Evolutionary conservation across 2,329 filamentous ascomycete species (phyloP).

Genomic region (Diatrype stigma): DNA sequence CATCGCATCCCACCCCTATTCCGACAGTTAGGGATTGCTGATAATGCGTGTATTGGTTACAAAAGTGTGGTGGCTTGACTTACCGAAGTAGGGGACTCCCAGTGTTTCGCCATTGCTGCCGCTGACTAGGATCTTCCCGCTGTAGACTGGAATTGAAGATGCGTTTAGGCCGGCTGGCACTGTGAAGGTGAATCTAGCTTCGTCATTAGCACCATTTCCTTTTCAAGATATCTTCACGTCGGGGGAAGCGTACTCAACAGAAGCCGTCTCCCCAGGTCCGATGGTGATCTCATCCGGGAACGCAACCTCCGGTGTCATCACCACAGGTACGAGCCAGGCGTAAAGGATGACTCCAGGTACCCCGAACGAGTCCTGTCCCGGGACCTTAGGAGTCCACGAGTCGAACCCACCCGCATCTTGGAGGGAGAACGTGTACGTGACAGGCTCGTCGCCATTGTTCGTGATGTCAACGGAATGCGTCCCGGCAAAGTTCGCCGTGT

Average conservation of each 20-base stretch:
- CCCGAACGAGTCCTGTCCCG: conserved; percentile 6
- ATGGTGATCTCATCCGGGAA: conserved; percentile 12
- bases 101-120: conserved; percentile 28
- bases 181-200: conserved; percentile 12
- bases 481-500: conserved; percentile 34
- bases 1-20: conserved; percentile 14
- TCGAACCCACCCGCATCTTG: conserved; percentile 19
- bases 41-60: background rate
- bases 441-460: conserved; percentile 30
- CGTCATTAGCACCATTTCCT: background rate
- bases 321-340: conserved; percentile 7
- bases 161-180: conserved; percentile 22
- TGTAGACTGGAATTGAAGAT: conserved; percentile 28
- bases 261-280: conserved; percentile 11
- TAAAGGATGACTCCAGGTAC: conserved; percentile 11
- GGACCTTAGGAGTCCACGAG: conserved; percentile 9
- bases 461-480: conserved; percentile 32
- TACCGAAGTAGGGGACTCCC: conserved; percentile 30
- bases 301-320: conserved; percentile 11
- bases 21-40: background rate
- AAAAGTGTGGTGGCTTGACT: background rate
- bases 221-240: background rate
- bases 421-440: conserved; percentile 31
- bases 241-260: conserved; percentile 12
- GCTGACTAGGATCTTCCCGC: conserved; percentile 30